Conservation (phyloP, 2,329 filamentous ascomycete genomes). For the Colletotrichum neosansevieriae region DNA sequence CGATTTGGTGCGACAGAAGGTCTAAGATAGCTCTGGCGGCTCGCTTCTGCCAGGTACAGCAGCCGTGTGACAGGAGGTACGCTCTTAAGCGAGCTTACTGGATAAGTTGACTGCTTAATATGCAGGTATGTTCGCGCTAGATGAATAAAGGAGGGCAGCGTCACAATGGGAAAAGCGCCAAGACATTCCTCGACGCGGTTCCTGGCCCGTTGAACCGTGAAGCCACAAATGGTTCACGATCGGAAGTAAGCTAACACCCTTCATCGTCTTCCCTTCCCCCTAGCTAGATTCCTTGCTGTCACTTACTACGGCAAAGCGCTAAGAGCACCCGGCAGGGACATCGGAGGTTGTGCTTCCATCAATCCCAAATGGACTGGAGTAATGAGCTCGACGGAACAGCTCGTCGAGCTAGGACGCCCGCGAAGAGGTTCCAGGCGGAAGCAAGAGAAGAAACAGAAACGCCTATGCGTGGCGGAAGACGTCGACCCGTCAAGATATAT, state of each 20-base stretch:
- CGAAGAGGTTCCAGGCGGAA: too few species aligned
- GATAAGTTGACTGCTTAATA: neutral
- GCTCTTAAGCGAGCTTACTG: neutral
- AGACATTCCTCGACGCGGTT: slow-evolving; percentile 29
- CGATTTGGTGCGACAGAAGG: neutral
- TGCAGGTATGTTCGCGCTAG: slow-evolving; percentile 17
- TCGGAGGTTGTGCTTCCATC: slow-evolving; percentile 29
- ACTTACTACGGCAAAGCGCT: neutral
- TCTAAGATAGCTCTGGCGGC: neutral
- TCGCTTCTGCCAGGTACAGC: slow-evolving; percentile 4
- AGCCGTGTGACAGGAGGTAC: neutral
- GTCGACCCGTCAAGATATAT: slow-evolving; percentile 23
- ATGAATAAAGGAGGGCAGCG: neutral
- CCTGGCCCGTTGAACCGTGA: slow-evolving; percentile 37
- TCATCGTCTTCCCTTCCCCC: neutral
- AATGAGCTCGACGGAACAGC: too few species aligned
- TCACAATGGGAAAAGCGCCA: slow-evolving; percentile 20
- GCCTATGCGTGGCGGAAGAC: too few species aligned
- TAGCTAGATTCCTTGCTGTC: neutral
- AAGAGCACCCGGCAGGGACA: neutral
- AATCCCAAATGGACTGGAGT: slow-evolving; percentile 8
- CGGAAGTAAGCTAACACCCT: neutral
- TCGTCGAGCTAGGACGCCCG: too few species aligned
- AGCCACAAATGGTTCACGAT: slow-evolving; percentile 7
- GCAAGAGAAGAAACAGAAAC: neutral